Evolutionary conservation across 1,284 basidiomycete species (phyloP), one percentile per base, ranked within the genome.

Genomic region (Heterobasidion irregulare): DNA sequence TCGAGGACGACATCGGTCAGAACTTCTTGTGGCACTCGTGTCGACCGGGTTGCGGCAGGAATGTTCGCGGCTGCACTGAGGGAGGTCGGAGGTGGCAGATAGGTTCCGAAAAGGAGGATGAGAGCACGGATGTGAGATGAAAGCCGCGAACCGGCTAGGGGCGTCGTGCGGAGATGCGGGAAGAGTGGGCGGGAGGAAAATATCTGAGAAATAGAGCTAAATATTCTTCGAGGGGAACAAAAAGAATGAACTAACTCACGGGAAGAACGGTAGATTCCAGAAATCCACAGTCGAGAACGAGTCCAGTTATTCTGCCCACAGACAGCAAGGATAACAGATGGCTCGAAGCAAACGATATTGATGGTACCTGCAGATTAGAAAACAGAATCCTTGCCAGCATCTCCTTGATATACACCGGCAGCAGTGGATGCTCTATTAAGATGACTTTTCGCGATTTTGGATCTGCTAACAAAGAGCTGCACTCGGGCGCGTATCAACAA

Each of bases 371-470:
- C 12, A 95, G 74, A 63, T 96, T 96, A 58, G 91, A 87, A 66
- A 99, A 98, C 9, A 99, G 72, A 45, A 93, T 83, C 52, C 84
- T 80, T 6, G 92, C 92, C 50, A 99, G 80, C 59, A 84, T 83
- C 50, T 95, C 90, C 70, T 97, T 97, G 65, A 98, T 84, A 58
- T 86, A 80, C 2, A 90, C 71, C 0, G 95, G 92, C 10, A 97
- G 74, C 50, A 97, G 73, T 0, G 96, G 91, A 66, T 93, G 89
- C 69, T 98, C 95, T 6, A 96, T 76, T 32, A 99, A 66, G 52
- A 98, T 90, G 56, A 99, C 87, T 68, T 96, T 97, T 51, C 96
- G 82, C 38, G 92, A 86, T 68, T 94, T 96, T 0, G 95, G 89
- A 66, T 98, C 97, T 58, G 91, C 89, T 68, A 98, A 78, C 48